Conservation (phyloP, 805 yeast species). For the Candida arabinofermentans region DNA sequence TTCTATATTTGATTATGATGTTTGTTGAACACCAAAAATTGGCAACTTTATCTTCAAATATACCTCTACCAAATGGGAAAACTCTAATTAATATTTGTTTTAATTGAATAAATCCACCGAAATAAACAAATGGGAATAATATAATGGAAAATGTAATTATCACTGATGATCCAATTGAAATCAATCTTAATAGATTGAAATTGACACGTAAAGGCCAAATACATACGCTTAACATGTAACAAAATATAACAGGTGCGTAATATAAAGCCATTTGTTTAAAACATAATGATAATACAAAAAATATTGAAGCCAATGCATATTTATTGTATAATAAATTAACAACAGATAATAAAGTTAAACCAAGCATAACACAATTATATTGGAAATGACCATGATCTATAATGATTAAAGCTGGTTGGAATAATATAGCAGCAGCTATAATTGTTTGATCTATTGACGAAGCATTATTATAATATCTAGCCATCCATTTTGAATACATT, state of each 20-base stretch:
- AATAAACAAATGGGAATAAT: slow-evolving; percentile 57
- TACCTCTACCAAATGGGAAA: slow-evolving; percentile 89
- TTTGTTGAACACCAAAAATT: slow-evolving; percentile 97
- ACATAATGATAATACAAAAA: slow-evolving; percentile 72
- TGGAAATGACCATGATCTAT: slow-evolving; percentile 98
- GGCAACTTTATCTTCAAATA: slow-evolving; percentile 96
- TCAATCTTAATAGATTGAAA: slow-evolving; percentile 53
- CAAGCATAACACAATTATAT: slow-evolving; percentile 91
- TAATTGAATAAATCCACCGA: slow-evolving; percentile 45
- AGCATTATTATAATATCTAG: slow-evolving; percentile 44
- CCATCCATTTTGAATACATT: slow-evolving; percentile 65
- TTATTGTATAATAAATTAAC: slow-evolving; percentile 61
- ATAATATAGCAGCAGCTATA: slow-evolving; percentile 71
- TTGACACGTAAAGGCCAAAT: slow-evolving; percentile 25
- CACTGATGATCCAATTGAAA: slow-evolving; percentile 63
- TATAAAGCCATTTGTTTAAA: slow-evolving; percentile 96
- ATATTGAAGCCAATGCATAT: slow-evolving; percentile 63
- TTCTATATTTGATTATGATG: slow-evolving; percentile 65
- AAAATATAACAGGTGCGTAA: slow-evolving; percentile 86
- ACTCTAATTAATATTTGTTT: slow-evolving; percentile 61
- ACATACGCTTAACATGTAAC: slow-evolving; percentile 62
- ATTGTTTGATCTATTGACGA: slow-evolving; percentile 73
- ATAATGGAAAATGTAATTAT: slow-evolving; percentile 45
- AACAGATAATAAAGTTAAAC: slow-evolving; percentile 68
- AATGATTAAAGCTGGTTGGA: slow-evolving; percentile 77